Percentiles rank a stretch among this genome's conserved stretches.
phyloP scores from a whole-genome alignment of 2,329 filamentous ascomycete species.

The Aplosporella prunicola region DNA sequence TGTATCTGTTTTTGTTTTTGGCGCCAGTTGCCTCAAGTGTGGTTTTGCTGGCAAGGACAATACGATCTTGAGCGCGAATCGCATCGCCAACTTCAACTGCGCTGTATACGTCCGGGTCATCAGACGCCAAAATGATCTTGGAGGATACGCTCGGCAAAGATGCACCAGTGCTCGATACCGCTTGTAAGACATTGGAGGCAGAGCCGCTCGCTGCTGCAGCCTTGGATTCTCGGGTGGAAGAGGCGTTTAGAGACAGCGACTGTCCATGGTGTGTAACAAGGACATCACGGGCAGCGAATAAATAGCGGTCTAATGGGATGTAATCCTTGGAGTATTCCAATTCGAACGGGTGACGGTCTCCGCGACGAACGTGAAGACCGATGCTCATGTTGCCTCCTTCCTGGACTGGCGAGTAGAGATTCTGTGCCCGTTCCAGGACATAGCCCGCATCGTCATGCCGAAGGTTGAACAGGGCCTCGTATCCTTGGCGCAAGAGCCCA shows the following conservation, averaged over 20 bases:
- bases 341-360: conserved; percentile 68
- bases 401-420: conserved; percentile 42
- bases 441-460: conserved; percentile 56
- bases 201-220: background rate
- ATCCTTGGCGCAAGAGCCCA: conserved; percentile 57
- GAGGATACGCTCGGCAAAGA: too few species aligned
- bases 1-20: conserved; percentile 47
- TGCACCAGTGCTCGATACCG: too few species aligned
- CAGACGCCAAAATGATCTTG: conserved; percentile 60
- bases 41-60: conserved; percentile 60
- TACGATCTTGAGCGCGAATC: conserved; percentile 61
- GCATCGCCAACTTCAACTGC: conserved; percentile 50
- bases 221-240: conserved; percentile 14
- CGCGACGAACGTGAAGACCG: conserved; percentile 70
- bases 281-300: conserved; percentile 45
- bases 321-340: conserved; percentile 70
- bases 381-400: conserved; percentile 47
- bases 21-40: conserved; percentile 31
- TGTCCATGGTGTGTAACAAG: conserved; percentile 39
- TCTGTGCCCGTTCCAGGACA: conserved; percentile 48
- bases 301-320: conserved; percentile 62
- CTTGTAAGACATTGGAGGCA: conserved; percentile 6
- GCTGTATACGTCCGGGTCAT: conserved; percentile 68
- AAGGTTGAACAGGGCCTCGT: conserved; percentile 65
- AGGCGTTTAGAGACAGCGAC: conserved; percentile 12